Conservation (phyloP, 192 early-diverging fungal species). For the Backusella australiensis region DNA sequence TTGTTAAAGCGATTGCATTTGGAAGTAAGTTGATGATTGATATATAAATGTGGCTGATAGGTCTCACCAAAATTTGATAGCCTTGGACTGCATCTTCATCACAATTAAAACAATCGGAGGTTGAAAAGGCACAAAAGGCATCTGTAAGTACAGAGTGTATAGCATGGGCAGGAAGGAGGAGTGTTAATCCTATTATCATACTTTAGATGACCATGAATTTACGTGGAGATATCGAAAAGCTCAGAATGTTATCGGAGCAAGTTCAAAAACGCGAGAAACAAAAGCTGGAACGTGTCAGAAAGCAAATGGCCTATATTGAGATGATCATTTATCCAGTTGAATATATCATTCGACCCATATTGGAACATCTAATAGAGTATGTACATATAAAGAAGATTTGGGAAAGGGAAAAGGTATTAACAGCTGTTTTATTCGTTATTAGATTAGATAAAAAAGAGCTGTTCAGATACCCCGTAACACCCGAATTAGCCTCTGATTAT, state of each 20-base stretch:
- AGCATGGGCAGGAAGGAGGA: too few relatives aligned
- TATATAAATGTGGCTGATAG: not conserved
- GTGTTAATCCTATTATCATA: not conserved
- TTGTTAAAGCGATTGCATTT: slow-evolving; percentile 93
- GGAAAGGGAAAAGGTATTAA: not conserved
- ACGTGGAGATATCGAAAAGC: slow-evolving; percentile 85
- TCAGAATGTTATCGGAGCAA: slow-evolving; percentile 79
- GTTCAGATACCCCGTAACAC: slow-evolving; percentile 69
- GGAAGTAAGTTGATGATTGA: slow-evolving; percentile 56
- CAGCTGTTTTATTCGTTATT: not conserved
- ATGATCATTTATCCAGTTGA: slow-evolving; percentile 69
- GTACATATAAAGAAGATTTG: not conserved
- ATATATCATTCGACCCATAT: slow-evolving; percentile 56
- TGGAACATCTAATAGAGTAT: slow-evolving; percentile 61
- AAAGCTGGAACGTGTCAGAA: slow-evolving; percentile 58
- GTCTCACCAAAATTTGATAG: slow-evolving; percentile 28
- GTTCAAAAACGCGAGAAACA: slow-evolving; percentile 72
- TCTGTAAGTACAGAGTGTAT: slow-evolving; percentile 15
- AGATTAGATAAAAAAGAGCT: slow-evolving; percentile 65
- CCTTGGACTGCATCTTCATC: slow-evolving; percentile 88
- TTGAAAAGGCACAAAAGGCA: slow-evolving; percentile 59
- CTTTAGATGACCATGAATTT: slow-evolving; percentile 44
- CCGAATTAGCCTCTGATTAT: slow-evolving; percentile 74
- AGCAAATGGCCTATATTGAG: slow-evolving; percentile 67
- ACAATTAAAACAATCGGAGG: slow-evolving; percentile 65